Evolutionary conservation across 495 filamentous ascomycete species (phyloP).

Genomic region (Sordaria brevicollis): DNA sequence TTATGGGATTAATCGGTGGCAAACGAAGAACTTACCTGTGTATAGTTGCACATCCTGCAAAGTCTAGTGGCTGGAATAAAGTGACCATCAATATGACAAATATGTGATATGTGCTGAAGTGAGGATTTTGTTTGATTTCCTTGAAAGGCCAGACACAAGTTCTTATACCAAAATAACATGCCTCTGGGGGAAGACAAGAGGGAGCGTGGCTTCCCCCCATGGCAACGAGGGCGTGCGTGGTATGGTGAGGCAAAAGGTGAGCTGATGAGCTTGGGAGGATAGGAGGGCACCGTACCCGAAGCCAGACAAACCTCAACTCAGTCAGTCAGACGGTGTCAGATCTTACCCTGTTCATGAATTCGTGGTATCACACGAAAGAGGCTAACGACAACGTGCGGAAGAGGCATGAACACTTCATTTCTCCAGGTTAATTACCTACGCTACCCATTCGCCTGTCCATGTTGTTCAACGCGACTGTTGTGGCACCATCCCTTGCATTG

Average conservation of each 20-base stretch:
- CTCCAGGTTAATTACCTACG: neutral
- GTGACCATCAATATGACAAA: neutral
- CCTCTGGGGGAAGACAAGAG: neutral
- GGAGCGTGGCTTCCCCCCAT: neutral
- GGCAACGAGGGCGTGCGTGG: neutral
- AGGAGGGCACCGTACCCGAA: neutral
- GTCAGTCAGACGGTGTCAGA: neutral
- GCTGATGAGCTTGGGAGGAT: neutral
- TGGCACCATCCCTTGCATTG: neutral
- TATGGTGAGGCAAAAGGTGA: neutral
- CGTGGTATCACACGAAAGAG: neutral
- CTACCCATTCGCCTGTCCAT: neutral
- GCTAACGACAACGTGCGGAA: neutral
- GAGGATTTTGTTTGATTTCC: neutral
- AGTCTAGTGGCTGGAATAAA: neutral
- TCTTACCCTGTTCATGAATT: neutral
- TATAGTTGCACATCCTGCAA: slow-evolving; percentile 1
- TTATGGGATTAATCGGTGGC: neutral
- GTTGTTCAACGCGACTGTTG: neutral
- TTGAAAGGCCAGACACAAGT: neutral
- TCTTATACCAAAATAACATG: neutral
- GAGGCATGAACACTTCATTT: neutral
- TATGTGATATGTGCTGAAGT: neutral
- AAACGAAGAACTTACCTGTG: neutral
- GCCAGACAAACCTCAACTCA: neutral